Evolutionary conservation across 768 basidiomycete species (phyloP), one percentile per base, ranked within the genome.

Genomic region (Candolleomyces eurysporus): DNA sequence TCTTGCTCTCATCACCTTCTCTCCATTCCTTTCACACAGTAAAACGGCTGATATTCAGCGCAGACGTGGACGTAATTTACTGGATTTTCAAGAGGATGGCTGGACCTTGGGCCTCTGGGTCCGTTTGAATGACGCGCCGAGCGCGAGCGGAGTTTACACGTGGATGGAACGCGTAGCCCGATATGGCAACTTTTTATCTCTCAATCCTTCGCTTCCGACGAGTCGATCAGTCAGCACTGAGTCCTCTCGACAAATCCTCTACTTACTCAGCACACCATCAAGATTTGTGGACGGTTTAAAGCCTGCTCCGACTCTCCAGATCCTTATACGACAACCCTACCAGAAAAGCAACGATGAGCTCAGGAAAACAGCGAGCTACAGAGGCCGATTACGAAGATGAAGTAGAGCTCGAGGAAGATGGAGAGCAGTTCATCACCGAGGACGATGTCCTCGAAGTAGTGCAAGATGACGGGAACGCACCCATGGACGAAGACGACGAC

Each of bases 401-500:
- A 42, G 78, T 70, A 22, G 87, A 84, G 8, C 26, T 57, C 26
- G 43, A 56, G 21, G 62, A 60, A 14, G 62, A 63, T 11, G 62
- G 52, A 48, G 64, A 66, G 31, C 80, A 85, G 46, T 92, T 84
- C 72, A 86, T 93, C 71, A 75, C 80, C 51, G 75, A 81, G 30
- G 85, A 85, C 51, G 91, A 92, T 60, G 81, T 91, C 50, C 77
- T 84, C 19, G 78, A 76, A 48, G 91, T 90, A 69, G 76, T 90
- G 16, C 76, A 72, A 17, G 88, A 88, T 57, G 87, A 89, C 40
- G 89, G 79, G 8, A 87, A 91, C 62, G 73, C 75, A 6, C 85
- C 82, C 9, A 93, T 92, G 86, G 90, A 90, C 50, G 88, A 87
- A 8, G 89, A 86, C 13, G 86, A 82, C 17, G 84, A 87, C 19